Base-by-base conservation (phyloP, 768 basidiomycete genomes). In the Lactarius psammicola region DNA sequence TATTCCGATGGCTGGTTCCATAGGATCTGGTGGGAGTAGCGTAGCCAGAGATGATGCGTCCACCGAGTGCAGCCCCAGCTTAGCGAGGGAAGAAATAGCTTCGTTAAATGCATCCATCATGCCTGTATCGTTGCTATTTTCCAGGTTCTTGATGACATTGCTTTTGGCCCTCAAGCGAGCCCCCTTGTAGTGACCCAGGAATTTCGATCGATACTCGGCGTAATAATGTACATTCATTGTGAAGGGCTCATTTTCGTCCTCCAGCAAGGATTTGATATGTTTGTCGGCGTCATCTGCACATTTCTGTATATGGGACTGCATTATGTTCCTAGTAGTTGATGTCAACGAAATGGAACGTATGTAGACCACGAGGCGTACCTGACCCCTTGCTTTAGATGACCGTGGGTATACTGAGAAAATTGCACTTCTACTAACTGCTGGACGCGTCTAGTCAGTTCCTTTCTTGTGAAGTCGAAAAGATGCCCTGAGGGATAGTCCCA, bases 1-100 rank as follows among this genome's bases (percentile, higher is more conserved):
- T 68, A 90, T 86, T 7, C 71, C 70, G 5, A 89, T 68, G 0
- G 85, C 85, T 0, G 82, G 78, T 44, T 86, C 84, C 80, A 80
- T 82, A 2, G 74, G 75, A 62, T 88, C 86, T 0, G 76, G 60
- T 0, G 82, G 80, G 9, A 86, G 75, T 0, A 89, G 71, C 67
- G 79, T 84, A 0, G 79, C 69, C 0, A 89, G 61, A 56, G 84
- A 82, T 4, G 74, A 75, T 0, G 77, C 71, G 30, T 76, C 74
- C 38, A 80, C 69, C 1, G 74, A 78, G 0, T 66, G 17, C 13
- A 84, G 71, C 0, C 83, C 84, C 4, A 82, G 67, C 61, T 76
- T 75, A 1, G 74, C 72, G 4, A 85, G 72, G 8, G 74, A 73
- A 5, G 75, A 65, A 1, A 84, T 58, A 3, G 78, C 72, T 11